These are phyloP conservation scores for Forsythia viridissima DNA, from an alignment of 257 asterid species.

Conservation along the genomic window DNA sequence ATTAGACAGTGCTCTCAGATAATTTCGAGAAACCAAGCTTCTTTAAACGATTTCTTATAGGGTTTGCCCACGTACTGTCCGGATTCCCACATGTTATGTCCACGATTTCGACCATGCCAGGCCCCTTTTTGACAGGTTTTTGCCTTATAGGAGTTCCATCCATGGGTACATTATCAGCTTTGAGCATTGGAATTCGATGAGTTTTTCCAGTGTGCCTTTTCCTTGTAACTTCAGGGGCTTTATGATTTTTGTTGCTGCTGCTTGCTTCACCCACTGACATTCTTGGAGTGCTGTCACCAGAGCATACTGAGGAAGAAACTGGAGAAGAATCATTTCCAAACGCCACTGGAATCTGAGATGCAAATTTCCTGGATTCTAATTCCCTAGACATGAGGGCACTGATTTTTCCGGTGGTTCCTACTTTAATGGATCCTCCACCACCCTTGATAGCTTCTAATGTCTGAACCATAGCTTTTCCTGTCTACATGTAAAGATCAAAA, in stretches of 20 bases:
- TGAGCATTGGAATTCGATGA: conserved; percentile 65
- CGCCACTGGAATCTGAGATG: conserved; percentile 28
- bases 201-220: conserved; percentile 43
- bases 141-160: conserved; percentile 63
- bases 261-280: conserved; percentile 46
- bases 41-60: conserved; percentile 61
- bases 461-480: conserved; percentile 48
- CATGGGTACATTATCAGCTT: conserved; percentile 42
- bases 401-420: conserved; percentile 80
- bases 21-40: conserved; percentile 69
- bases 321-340: conserved; percentile 16
- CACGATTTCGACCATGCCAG: conserved; percentile 60
- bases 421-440: conserved; percentile 80
- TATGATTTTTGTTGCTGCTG: conserved; percentile 45
- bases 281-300: conserved; percentile 35
- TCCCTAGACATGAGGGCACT: conserved; percentile 81
- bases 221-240: conserved; percentile 38
- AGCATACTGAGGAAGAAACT: conserved; percentile 25
- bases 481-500: neutral
- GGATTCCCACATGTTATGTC: conserved; percentile 73
- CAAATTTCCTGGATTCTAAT: conserved; percentile 50
- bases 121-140: conserved; percentile 48
- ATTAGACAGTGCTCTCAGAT: conserved; percentile 38
- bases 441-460: conserved; percentile 64
- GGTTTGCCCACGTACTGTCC: conserved; percentile 56